Evolutionary conservation across 441 rosid genomes (phyloP), one percentile per base, ranked within the genome.

Genomic region (Bocquillonia castaneifolia): DNA sequence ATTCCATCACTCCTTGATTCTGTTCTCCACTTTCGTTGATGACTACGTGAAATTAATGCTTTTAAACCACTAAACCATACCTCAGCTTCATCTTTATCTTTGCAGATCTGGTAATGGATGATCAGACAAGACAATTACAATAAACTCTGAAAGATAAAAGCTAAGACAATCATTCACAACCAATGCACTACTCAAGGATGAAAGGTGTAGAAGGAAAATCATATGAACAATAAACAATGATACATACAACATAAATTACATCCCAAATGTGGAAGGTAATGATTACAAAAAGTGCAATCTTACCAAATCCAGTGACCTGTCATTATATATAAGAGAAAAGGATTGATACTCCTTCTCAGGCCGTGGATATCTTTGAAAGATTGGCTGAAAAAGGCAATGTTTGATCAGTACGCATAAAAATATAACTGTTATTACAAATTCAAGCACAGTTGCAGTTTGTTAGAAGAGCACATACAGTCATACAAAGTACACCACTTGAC

Each of bases 51-150:
- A 74, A 93, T 79, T 67, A 93, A 81, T 72, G 99, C 86, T 88
- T 91, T 93, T 67, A 93, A 85, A 77, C 97, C 99, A 79, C 90
- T 91, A 85, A 93, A 89, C 99, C 97, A 93, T 58, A 78, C 85
- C 77, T 83, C 87, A 28, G 87, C 87, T 63, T 80, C 87, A 68
- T 83, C 87, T 73, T 83, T 83, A 60, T 83, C 87, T 69, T 83
- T 83, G 79, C 87, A 83, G 14, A 82, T 82, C 85, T 82, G 82
- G 60, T 37, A 67, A 61, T 51, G 52, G 47, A 67, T 54, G 70
- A 64, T 62, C 48, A 65, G 55, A 64, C 52, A 34, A 77, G 59
- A 61, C 61, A 65, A 76, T 54, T 54, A 70, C 6, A 45, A 31
- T 42, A 40, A 51, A 70, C 62, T 31, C 51, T 22, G 64, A 62